Conservation (phyloP, 2,329 filamentous ascomycete species). For the Keithomyces neogunnii region DNA sequence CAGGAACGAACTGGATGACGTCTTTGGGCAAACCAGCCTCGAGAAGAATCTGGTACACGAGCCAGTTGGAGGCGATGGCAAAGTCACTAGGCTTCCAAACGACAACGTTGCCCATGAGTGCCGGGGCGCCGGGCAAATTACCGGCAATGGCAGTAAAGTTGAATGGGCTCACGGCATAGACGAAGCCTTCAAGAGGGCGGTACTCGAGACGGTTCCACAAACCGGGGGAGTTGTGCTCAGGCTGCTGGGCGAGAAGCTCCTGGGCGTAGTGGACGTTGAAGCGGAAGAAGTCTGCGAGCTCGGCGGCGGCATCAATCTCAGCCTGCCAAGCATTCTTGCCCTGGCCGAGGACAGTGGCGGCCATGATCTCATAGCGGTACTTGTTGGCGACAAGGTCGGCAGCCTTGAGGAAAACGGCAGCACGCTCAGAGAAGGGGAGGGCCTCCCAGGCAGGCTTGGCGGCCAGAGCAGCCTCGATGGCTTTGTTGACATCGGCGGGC, state of each 20-base stretch:
- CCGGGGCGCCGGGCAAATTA: constrained; percentile 75
- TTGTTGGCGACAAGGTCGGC: constrained; percentile 85
- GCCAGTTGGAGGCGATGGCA: constrained; percentile 83
- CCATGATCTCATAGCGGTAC: constrained; percentile 96
- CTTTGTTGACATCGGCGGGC: constrained; percentile 62
- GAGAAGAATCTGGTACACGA: constrained; percentile 81
- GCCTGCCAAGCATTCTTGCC: constrained; percentile 99
- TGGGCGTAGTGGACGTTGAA: constrained; percentile 94
- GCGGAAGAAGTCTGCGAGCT: constrained; percentile 85
- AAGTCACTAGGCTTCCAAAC: constrained; percentile 94
- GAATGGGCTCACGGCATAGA: constrained; percentile 90
- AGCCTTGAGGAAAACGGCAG: constrained; percentile 91
- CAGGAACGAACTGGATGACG: constrained; percentile 90
- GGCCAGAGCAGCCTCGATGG: constrained; percentile 77
- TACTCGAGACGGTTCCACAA: constrained; percentile 92
- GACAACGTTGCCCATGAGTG: constrained; percentile 87
- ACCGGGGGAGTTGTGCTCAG: constrained; percentile 70
- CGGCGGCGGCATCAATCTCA: constrained; percentile 94
- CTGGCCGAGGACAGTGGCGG: constrained; percentile 89
- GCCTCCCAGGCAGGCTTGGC: constrained; percentile 81
- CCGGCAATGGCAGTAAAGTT: constrained; percentile 95
- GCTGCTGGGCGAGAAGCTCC: constrained; percentile 83
- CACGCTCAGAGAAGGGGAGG: constrained; percentile 81
- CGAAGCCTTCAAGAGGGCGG: constrained; percentile 85
- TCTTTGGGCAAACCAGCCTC: constrained; percentile 84